These are phyloP conservation scores for Achlya hypogyna DNA, from an alignment of 352 stramenopile species.

Conservation along the genomic window DNA sequence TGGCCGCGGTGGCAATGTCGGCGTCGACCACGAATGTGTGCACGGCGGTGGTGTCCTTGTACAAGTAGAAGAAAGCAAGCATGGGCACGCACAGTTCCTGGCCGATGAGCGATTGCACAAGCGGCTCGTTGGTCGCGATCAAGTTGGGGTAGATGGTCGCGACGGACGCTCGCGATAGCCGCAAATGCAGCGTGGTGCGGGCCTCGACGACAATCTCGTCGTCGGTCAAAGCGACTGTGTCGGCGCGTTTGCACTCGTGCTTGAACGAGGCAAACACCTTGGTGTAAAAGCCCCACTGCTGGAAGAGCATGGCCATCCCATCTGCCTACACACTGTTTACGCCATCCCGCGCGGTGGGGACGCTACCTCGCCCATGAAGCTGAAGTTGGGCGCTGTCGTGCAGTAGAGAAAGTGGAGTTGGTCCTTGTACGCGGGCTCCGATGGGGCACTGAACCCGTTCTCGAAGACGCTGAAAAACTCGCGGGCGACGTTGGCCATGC, in stretches of 20 bases:
- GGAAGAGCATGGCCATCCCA: not conserved
- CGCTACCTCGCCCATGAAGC: conserved; percentile 4
- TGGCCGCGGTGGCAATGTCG: not conserved
- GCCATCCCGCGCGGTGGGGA: not conserved
- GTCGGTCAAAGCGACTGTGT: not conserved
- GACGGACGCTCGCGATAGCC: not conserved
- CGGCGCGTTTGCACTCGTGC: not conserved
- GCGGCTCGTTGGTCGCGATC: conserved; percentile 10
- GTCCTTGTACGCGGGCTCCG: not conserved
- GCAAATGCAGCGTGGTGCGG: not conserved
- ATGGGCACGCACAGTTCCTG: not conserved
- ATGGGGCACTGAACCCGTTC: not conserved
- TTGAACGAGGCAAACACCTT: conserved; percentile 1
- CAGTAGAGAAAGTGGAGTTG: conserved; percentile 2
- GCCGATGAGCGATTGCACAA: conserved; percentile 6
- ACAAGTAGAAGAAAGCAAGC: not conserved
- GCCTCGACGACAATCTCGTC: not conserved
- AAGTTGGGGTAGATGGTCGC: conserved; percentile 2
- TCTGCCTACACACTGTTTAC: not conserved
- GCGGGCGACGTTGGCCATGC: not conserved
- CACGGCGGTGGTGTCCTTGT: not conserved
- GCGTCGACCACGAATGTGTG: not conserved
- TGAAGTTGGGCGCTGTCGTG: not conserved
- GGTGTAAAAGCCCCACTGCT: not conserved
- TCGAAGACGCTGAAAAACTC: conserved; percentile 15